Conservation (phyloP, 495 filamentous ascomycete genomes). For the Chaetomium tenue region DNA sequence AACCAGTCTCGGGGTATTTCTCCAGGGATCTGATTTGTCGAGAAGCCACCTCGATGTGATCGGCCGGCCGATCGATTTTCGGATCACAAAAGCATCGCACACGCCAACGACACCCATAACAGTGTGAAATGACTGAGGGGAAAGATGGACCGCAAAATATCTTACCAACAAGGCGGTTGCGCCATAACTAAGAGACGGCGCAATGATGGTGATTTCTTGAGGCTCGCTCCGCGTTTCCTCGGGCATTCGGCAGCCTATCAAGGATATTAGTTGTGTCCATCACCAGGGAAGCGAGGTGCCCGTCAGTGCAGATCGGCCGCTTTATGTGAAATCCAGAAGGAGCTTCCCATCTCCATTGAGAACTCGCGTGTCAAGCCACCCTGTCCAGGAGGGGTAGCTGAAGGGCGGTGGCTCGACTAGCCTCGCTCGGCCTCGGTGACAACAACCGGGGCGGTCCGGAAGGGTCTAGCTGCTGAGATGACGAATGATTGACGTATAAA, state of each 20-base stretch:
- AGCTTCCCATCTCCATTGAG: background rate
- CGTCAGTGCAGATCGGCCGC: constrained; percentile 4
- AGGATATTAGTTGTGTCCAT: background rate
- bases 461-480: background rate
- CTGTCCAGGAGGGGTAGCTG: constrained; percentile 5
- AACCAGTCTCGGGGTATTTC: background rate
- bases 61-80: background rate
- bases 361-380: constrained; percentile 1
- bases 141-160: background rate
- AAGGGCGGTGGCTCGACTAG: background rate
- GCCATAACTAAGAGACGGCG: background rate
- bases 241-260: constrained; percentile 3
- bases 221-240: background rate
- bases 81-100: background rate
- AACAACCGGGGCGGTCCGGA: constrained; percentile 4
- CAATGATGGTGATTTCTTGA: background rate
- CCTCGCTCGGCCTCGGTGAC: constrained; percentile 4
- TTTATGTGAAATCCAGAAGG: background rate
- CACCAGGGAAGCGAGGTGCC: constrained; percentile 3
- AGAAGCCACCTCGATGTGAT: background rate
- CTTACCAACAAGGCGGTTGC: background rate
- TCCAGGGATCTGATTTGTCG: background rate
- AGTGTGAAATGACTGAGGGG: background rate
- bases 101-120: background rate
- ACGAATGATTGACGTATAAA: constrained; percentile 1